Base-by-base conservation (phyloP, 768 basidiomycete genomes). In the Collybia nuda region DNA sequence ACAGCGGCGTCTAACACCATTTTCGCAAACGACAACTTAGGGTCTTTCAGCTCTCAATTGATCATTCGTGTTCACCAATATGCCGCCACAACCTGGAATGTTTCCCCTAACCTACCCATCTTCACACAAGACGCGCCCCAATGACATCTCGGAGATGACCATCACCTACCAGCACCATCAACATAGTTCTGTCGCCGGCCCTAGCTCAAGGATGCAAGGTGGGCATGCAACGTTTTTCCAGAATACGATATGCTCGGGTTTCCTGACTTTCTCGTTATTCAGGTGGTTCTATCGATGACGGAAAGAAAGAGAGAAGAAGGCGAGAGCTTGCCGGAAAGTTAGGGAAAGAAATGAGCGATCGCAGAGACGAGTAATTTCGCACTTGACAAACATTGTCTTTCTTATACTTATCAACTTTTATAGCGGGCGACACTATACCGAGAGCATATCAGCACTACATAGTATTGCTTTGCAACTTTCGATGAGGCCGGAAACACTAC, bases 61-160 rank as follows among this genome's bases (percentile, higher is more conserved):
- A 5, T 14, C 14, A 3, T 32, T 32, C 9, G 14, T 32, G 9
- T 32, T 14, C 9, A 32, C 12, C 32, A 15, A 40, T 15, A 86
- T 86, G 82, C 85, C 85, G 43, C 86, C 86, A 40, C 84, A 86
- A 54, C 82, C 80, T 56, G 86, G 86, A 47, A 70, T 87, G 54
- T 88, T 88, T 60, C 72, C 83, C 2, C 64, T 87, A 14, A 78
- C 84, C 14, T 81, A 81, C 62, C 70, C 76, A 24, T 72, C 79
- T 12, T 57, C 60, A 12, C 62, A 73, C 64, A 73, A 75, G 62
- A 63, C 72, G 37, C 69, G 71, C 24, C 39, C 44, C 36, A 49
- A 51, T 17, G 64, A 67, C 28, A 63, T 62, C 43, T 55, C 63
- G 23, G 69, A 68, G 26, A 62, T 67, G 55, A 67, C 58, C 37